A percentile compares a stretch with the other conserved stretches of the same genome.
Conservation (phyloP, 2,329 filamentous ascomycete genomes). For the Pyrenochaeta sp. region DNA sequence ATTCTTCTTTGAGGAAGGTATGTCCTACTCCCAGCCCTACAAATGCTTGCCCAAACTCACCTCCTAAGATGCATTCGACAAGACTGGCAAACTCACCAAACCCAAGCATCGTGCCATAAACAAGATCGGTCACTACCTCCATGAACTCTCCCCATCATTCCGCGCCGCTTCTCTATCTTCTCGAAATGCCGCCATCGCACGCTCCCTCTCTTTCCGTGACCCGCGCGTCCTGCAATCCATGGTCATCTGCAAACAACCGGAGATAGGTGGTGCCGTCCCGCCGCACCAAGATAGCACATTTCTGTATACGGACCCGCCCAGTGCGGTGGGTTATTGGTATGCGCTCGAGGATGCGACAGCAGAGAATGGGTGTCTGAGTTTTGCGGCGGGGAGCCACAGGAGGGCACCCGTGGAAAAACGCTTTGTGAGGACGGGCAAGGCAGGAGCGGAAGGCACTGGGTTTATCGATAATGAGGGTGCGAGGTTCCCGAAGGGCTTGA, state of each 20-base stretch:
- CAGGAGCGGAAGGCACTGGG: slow-evolving; percentile 49
- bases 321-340: slow-evolving; percentile 96
- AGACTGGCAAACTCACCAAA: slow-evolving; percentile 70
- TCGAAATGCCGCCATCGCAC: slow-evolving; percentile 70
- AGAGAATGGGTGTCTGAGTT: slow-evolving; percentile 88
- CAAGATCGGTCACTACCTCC: slow-evolving; percentile 62
- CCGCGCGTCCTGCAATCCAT: slow-evolving; percentile 89
- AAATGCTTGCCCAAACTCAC: neutral
- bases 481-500: slow-evolving; percentile 63
- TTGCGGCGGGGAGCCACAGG: slow-evolving; percentile 82
- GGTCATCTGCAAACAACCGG: slow-evolving; percentile 98
- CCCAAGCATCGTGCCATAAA: slow-evolving; percentile 89
- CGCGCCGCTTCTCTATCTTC: slow-evolving; percentile 62
- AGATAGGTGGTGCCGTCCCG: slow-evolving; percentile 90
- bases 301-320: slow-evolving; percentile 86
- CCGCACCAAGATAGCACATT: slow-evolving; percentile 94
- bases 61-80: slow-evolving; percentile 75
- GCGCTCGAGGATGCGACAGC: slow-evolving; percentile 89
- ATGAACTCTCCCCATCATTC: slow-evolving; percentile 57
- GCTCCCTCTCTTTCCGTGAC: slow-evolving; percentile 75
- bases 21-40: neutral
- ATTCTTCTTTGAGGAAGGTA: slow-evolving; percentile 92
- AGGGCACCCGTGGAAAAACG: slow-evolving; percentile 75
- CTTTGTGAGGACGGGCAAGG: slow-evolving; percentile 70
- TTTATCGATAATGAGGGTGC: slow-evolving; percentile 71